A percentile compares a stretch with the other conserved stretches of the same genome.
These are phyloP conservation scores for Paramecium pentaurelia DNA, from an alignment of 73 alveolate species.

Conservation along the genomic window DNA sequence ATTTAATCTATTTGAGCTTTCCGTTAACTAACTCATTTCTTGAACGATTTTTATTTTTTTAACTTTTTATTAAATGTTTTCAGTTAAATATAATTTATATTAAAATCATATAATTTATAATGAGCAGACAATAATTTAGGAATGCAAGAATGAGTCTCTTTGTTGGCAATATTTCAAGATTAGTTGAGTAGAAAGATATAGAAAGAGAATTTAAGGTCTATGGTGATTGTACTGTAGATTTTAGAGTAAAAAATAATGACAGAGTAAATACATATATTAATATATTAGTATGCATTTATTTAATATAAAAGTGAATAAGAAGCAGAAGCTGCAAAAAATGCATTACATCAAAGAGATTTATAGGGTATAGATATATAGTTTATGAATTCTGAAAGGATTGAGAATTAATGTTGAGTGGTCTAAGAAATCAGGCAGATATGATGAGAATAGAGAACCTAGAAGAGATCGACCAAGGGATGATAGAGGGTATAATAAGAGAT, in stretches of 20 bases:
- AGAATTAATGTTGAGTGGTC: conserved; percentile 48
- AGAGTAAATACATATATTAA: not conserved
- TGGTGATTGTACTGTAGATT: conserved; percentile 64
- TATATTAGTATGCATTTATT: conserved; percentile 36
- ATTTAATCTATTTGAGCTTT: not conserved
- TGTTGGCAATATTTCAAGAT: conserved; percentile 59
- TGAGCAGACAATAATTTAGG: conserved; percentile 39
- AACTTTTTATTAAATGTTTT: conserved; percentile 3
- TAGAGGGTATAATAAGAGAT: not conserved
- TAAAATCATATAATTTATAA: not conserved
- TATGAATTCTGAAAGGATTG: not conserved
- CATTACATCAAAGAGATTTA: conserved; percentile 26
- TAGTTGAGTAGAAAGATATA: conserved; percentile 53
- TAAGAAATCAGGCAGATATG: conserved; percentile 34
- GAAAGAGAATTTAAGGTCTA: conserved; percentile 53
- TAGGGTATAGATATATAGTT: not conserved
- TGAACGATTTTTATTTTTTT: not conserved
- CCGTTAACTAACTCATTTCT: conserved; percentile 28
- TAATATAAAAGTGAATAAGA: conserved; percentile 36
- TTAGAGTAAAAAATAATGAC: conserved; percentile 57
- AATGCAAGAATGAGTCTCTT: conserved; percentile 56
- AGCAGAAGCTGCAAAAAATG: conserved; percentile 43
- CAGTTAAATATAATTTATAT: not conserved
- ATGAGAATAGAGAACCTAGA: conserved; percentile 37
- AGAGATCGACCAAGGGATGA: not conserved